Evolutionary conservation across 805 yeast species (phyloP).

Genomic region (Wickerhamomyces mucosus): DNA sequence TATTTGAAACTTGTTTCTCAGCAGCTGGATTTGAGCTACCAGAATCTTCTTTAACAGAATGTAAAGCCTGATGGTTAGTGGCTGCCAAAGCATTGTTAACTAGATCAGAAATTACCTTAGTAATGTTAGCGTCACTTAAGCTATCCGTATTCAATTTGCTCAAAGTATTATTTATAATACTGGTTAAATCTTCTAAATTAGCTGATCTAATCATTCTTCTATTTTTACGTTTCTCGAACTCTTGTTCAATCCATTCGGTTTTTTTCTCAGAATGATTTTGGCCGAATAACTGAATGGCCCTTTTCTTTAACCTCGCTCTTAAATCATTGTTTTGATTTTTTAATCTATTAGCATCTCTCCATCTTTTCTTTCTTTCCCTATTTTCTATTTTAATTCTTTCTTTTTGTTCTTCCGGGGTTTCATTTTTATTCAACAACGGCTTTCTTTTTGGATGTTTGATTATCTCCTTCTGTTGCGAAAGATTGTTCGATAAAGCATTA

Average conservation of each 20-base stretch:
- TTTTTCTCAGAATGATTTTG: constrained; percentile 42
- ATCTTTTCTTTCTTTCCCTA: constrained; percentile 67
- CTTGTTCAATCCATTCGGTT: constrained; percentile 64
- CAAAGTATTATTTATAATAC: constrained; percentile 19
- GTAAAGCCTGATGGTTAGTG: constrained; percentile 1
- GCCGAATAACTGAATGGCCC: constrained; percentile 65
- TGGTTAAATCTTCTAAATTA: constrained; percentile 20
- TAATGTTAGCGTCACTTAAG: constrained; percentile 26
- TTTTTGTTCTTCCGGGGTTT: constrained; percentile 27
- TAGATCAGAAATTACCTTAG: constrained; percentile 18
- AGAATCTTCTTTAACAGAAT: neutral
- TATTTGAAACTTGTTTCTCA: too few species aligned
- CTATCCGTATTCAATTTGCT: constrained; percentile 38
- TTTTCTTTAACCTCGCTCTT: constrained; percentile 62
- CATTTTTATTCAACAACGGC: constrained; percentile 9
- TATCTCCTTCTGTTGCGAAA: constrained; percentile 1
- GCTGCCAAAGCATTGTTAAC: constrained; percentile 10
- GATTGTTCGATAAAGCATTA: constrained; percentile 11
- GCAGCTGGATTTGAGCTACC: neutral
- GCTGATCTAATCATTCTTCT: constrained; percentile 42
- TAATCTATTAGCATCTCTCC: constrained; percentile 75
- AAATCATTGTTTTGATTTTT: constrained; percentile 85
- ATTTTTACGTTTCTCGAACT: constrained; percentile 56
- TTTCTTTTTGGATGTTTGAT: constrained; percentile 11
- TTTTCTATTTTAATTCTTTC: constrained; percentile 59